A percentile compares a stretch with the other conserved stretches of the same genome.
These are phyloP conservation scores for Aristolochia contorta DNA, from an alignment of 164 flowering plant species.

Conservation along the genomic window DNA sequence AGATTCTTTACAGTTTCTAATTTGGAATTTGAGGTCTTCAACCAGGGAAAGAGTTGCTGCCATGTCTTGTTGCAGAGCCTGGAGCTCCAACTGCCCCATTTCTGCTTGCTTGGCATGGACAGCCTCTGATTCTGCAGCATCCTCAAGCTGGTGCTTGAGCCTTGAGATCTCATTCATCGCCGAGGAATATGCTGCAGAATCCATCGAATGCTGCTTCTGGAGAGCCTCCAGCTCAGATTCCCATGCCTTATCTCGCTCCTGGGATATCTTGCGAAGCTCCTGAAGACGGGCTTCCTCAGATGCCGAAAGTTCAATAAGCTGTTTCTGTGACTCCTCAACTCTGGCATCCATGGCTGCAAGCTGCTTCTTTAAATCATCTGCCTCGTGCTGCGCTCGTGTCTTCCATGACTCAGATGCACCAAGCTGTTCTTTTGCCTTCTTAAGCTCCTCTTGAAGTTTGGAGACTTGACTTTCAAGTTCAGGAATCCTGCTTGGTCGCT, in stretches of 20 bases:
- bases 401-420: slow-evolving; percentile 48
- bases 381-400: slow-evolving; percentile 50
- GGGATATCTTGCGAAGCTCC: slow-evolving; percentile 33
- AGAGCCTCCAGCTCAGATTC: slow-evolving; percentile 44
- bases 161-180: slow-evolving; percentile 57
- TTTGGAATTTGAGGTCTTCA: slow-evolving; percentile 47
- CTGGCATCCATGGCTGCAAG: slow-evolving; percentile 38
- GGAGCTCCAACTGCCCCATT: slow-evolving; percentile 34
- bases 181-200: slow-evolving; percentile 44
- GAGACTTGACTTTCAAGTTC: slow-evolving; percentile 66
- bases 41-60: slow-evolving; percentile 39
- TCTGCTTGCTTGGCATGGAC: slow-evolving; percentile 31
- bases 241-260: slow-evolving; percentile 39
- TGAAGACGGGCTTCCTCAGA: slow-evolving; percentile 36
- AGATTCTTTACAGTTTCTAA: slow-evolving; percentile 48
- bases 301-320: slow-evolving; percentile 34
- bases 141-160: slow-evolving; percentile 53
- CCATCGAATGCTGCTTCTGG: slow-evolving; percentile 33
- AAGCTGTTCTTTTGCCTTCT: slow-evolving; percentile 58
- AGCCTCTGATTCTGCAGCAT: slow-evolving; percentile 36
- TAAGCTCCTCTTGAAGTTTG: slow-evolving; percentile 63
- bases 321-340: slow-evolving; percentile 52
- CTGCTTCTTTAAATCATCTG: slow-evolving; percentile 66
- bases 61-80: slow-evolving; percentile 37
- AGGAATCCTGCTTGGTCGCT: slow-evolving; percentile 53